A percentile compares a stretch with the other conserved stretches of the same genome.
Conservation (phyloP, 352 stramenopile genomes). For the Pythium oligandrum region DNA sequence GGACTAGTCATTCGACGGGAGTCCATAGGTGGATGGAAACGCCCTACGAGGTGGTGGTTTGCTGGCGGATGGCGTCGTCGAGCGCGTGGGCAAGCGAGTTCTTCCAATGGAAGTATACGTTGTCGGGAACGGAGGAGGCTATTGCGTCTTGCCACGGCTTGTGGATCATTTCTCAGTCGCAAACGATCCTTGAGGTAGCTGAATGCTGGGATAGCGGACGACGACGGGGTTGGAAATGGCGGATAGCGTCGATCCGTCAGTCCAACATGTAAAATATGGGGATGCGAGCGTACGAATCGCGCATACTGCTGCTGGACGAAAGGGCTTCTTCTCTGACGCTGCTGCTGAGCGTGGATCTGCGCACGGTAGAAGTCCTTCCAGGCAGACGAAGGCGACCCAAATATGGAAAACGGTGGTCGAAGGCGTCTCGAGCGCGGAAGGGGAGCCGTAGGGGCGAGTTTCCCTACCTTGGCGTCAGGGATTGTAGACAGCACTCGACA, state of each 20-base stretch:
- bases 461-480: too few relatives aligned
- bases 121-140: slow-evolving; percentile 14
- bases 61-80: neutral
- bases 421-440: neutral
- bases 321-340: slow-evolving; percentile 11
- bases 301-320: slow-evolving; percentile 23
- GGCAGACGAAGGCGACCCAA: slow-evolving; percentile 13
- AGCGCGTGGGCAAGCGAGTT: neutral
- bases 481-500: too few relatives aligned
- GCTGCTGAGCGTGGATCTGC: slow-evolving; percentile 8
- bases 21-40: neutral
- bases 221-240: neutral
- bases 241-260: slow-evolving; percentile 1
- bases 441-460: too few relatives aligned
- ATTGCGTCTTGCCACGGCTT: slow-evolving; percentile 13
- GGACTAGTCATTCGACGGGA: neutral
- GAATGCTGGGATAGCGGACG: slow-evolving; percentile 1
- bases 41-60: neutral
- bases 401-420: slow-evolving; percentile 9
- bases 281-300: slow-evolving; percentile 18
- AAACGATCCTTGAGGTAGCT: slow-evolving; percentile 20
- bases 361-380: slow-evolving; percentile 19
- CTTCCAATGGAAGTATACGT: neutral
- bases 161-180: slow-evolving; percentile 14
- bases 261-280: slow-evolving; percentile 14